Conservation (phyloP, 2,329 filamentous ascomycete species). For the Monilinia aucupariae region DNA sequence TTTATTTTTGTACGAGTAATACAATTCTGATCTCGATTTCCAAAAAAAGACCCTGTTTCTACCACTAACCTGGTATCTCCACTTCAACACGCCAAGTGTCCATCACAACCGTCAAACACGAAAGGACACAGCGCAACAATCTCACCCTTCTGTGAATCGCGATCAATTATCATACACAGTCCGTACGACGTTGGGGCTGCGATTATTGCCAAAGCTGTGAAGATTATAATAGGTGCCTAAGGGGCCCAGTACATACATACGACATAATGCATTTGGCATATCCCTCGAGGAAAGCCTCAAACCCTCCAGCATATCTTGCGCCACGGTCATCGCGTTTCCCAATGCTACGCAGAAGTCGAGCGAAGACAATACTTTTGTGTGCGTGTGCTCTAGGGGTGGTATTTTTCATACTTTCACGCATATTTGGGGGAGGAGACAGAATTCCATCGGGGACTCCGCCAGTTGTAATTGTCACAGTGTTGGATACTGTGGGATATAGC, state of each 20-base stretch:
- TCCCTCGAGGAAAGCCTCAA: slow-evolving; percentile 76
- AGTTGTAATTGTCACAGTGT: slow-evolving; percentile 76
- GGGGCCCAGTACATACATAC: slow-evolving; percentile 17
- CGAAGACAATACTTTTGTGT: slow-evolving; percentile 53
- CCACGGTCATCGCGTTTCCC: slow-evolving; percentile 53
- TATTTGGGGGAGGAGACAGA: slow-evolving; percentile 31
- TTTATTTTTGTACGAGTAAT: too few species aligned
- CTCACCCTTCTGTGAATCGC: slow-evolving; percentile 12
- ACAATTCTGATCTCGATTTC: slow-evolving; percentile 2
- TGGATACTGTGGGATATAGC: slow-evolving; percentile 62
- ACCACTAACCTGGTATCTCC: slow-evolving; percentile 6
- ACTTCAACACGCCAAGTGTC: slow-evolving; percentile 17
- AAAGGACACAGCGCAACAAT: slow-evolving; percentile 17
- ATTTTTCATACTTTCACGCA: slow-evolving; percentile 53
- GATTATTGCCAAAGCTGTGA: slow-evolving; percentile 15
- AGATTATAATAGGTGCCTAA: slow-evolving; percentile 15
- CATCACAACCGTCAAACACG: slow-evolving; percentile 13
- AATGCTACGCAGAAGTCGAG: slow-evolving; percentile 54
- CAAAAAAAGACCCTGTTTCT: background rate
- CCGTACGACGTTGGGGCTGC: slow-evolving; percentile 16
- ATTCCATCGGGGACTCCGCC: slow-evolving; percentile 51
- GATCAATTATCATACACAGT: background rate
- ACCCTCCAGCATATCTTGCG: slow-evolving; percentile 61
- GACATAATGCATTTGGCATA: slow-evolving; percentile 80
- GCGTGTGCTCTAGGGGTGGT: slow-evolving; percentile 36